Conservation (phyloP, 2,329 filamentous ascomycete genomes). For the Beauveria sp. region DNA sequence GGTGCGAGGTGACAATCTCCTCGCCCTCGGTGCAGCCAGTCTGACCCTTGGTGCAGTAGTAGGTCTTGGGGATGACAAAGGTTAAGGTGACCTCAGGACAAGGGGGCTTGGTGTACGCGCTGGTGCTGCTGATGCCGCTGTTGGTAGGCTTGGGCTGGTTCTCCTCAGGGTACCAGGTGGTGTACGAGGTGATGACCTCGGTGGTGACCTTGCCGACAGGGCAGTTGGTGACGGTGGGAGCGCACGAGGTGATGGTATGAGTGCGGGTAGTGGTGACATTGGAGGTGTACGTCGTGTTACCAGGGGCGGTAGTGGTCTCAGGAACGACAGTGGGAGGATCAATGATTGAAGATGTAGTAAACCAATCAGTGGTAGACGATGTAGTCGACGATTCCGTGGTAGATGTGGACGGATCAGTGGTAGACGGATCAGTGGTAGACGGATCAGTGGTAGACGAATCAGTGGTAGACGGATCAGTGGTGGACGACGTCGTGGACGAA, state of each 20-base stretch:
- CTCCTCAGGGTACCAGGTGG: slow-evolving; percentile 31
- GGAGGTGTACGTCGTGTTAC: slow-evolving; percentile 12
- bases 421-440: too few relatives aligned
- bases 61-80: slow-evolving; percentile 23
- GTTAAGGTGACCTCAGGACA: slow-evolving; percentile 20
- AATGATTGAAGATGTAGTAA: background rate
- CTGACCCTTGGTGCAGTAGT: slow-evolving; percentile 21
- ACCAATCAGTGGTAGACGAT: background rate
- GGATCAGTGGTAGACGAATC: too few relatives aligned
- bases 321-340: background rate
- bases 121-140: slow-evolving; percentile 9
- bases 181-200: slow-evolving; percentile 26
- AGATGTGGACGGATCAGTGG: too few relatives aligned
- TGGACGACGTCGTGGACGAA: too few relatives aligned
- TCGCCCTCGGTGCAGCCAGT: slow-evolving; percentile 21
- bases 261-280: slow-evolving; percentile 35
- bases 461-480: too few relatives aligned
- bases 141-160: slow-evolving; percentile 1
- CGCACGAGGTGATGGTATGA: slow-evolving; percentile 49
- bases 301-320: slow-evolving; percentile 1
- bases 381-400: background rate
- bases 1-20: slow-evolving; percentile 16
- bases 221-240: slow-evolving; percentile 44
- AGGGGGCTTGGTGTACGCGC: slow-evolving; percentile 10
- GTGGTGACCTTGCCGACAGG: slow-evolving; percentile 26